Evolutionary conservation across 1,284 basidiomycete genomes (phyloP).

Genomic region (Ceratobasidium sp.): DNA sequence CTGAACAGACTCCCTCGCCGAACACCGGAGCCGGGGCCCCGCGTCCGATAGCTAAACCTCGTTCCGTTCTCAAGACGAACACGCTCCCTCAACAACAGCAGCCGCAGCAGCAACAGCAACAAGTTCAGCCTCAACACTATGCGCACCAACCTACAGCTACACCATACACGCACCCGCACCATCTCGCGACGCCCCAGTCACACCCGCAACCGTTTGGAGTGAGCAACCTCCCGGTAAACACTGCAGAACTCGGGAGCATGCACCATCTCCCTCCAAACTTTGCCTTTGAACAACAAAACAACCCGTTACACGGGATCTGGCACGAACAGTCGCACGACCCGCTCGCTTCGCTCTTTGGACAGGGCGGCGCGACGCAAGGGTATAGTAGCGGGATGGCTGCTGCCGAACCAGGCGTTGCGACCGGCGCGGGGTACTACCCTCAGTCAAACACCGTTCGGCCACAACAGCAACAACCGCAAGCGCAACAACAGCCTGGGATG

Average conservation of each 20-base stretch:
- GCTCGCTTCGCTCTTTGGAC: constrained; percentile 31
- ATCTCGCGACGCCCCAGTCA: constrained; percentile 51
- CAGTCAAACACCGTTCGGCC: background rate
- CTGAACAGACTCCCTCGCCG: constrained; percentile 36
- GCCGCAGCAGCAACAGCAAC: constrained; percentile 16
- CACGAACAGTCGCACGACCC: constrained; percentile 44
- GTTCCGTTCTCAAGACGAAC: constrained; percentile 26
- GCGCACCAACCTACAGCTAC: constrained; percentile 39
- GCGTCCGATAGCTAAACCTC: constrained; percentile 39
- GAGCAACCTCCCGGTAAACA: constrained; percentile 30
- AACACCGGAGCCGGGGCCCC: constrained; percentile 1
- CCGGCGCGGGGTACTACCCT: constrained; percentile 41
- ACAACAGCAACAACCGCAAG: background rate
- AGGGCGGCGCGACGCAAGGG: constrained; percentile 4
- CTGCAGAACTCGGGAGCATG: constrained; percentile 40
- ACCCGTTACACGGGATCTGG: constrained; percentile 44
- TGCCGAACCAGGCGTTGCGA: background rate
- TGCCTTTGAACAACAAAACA: constrained; percentile 37
- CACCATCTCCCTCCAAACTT: constrained; percentile 41
- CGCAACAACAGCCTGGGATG: constrained; percentile 15
- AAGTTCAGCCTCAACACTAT: constrained; percentile 24
- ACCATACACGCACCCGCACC: constrained; percentile 34
- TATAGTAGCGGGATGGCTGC: background rate
- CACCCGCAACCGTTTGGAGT: constrained; percentile 54
- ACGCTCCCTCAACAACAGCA: background rate